A percentile compares a stretch with the other conserved stretches of the same genome.
Conservation (phyloP, 495 filamentous ascomycete species). For the Amorphotheca resinae region DNA sequence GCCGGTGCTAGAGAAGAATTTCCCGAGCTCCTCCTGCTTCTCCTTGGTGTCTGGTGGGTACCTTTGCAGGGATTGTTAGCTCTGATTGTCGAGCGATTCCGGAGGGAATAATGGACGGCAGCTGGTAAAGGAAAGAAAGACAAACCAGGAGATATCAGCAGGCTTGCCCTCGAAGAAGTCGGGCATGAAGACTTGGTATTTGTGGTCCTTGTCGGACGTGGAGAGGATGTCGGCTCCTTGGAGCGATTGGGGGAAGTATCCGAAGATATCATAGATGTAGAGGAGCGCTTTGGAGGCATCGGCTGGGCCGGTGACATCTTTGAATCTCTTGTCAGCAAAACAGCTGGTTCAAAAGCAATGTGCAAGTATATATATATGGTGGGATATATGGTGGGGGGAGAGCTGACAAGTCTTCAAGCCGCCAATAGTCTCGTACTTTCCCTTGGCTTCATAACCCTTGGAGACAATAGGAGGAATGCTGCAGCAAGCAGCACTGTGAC, state of each 20-base stretch:
- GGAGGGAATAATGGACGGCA: too few relatives aligned
- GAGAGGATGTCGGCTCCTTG: conserved; percentile 63
- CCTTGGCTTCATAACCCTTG: conserved; percentile 51
- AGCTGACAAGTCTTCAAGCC: conserved; percentile 57
- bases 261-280: conserved; percentile 61
- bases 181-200: conserved; percentile 55
- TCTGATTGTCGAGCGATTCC: not conserved
- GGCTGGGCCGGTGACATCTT: conserved; percentile 49
- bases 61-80: conserved; percentile 15
- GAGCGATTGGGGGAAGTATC: conserved; percentile 50
- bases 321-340: conserved; percentile 1
- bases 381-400: not conserved
- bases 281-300: conserved; percentile 47
- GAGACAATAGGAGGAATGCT: conserved; percentile 56
- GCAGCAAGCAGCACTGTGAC: conserved; percentile 54
- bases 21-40: conserved; percentile 60
- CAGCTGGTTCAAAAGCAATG: too few relatives aligned
- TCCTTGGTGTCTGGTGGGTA: conserved; percentile 74
- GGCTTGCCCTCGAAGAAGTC: conserved; percentile 55
- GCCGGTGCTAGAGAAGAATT: conserved; percentile 64
- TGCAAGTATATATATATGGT: too few relatives aligned
- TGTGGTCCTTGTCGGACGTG: conserved; percentile 35
- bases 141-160: conserved; percentile 39
- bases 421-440: conserved; percentile 47
- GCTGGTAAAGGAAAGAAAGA: not conserved